Conservation (phyloP, 2,329 filamentous ascomycete species). For the Colletotrichum phormii region DNA sequence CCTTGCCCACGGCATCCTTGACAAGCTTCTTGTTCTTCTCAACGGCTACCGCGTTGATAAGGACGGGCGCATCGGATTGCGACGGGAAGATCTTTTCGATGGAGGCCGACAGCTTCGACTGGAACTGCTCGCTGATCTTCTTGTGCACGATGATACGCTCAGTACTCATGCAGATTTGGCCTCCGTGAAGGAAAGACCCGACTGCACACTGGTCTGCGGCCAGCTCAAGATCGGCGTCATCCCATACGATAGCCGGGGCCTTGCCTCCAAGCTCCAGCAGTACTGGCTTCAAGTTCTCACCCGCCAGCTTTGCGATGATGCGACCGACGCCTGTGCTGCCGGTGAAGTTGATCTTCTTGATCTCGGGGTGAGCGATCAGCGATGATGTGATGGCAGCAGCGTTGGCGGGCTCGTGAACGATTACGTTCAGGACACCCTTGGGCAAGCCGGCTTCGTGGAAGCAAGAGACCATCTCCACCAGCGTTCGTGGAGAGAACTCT, state of each 20-base stretch:
- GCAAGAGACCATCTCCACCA: constrained; percentile 71
- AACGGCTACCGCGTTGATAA: constrained; percentile 76
- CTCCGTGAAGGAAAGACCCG: constrained; percentile 78
- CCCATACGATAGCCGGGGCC: constrained; percentile 80
- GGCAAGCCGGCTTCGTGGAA: constrained; percentile 83
- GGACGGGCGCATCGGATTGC: constrained; percentile 73
- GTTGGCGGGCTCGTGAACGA: constrained; percentile 74
- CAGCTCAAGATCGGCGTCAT: constrained; percentile 80
- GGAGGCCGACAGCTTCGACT: constrained; percentile 52
- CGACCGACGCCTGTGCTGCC: constrained; percentile 80
- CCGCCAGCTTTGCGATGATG: constrained; percentile 77
- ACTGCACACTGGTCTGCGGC: constrained; percentile 76
- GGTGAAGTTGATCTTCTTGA: constrained; percentile 90
- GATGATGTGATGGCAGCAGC: constrained; percentile 75
- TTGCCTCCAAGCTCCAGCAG: constrained; percentile 89
- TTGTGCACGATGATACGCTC: constrained; percentile 76
- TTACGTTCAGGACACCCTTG: constrained; percentile 77
- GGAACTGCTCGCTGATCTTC: constrained; percentile 58
- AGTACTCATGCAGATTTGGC: constrained; percentile 89
- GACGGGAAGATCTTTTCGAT: constrained; percentile 60
- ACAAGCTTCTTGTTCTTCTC: constrained; percentile 70
- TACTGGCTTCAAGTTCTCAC: constrained; percentile 81
- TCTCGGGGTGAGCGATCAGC: constrained; percentile 73
- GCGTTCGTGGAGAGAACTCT: constrained; percentile 73
- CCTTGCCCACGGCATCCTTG: constrained; percentile 72